Evolutionary conservation across 176 grass and related monocot genomes (phyloP).

Genomic region (Cenchrus americanus): DNA sequence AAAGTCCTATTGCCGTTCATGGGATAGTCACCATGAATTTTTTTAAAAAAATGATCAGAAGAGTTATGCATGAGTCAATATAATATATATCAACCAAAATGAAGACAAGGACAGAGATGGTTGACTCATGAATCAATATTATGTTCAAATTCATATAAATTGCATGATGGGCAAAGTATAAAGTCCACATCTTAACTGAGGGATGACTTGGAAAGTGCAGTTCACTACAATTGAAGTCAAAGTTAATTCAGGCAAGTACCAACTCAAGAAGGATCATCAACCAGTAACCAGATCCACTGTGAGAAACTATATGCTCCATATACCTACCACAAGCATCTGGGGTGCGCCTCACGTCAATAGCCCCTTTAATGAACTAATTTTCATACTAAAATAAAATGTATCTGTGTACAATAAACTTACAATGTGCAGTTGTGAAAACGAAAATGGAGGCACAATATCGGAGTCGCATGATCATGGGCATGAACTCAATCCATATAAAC

Average conservation of each 20-base stretch:
- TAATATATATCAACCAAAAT: neutral
- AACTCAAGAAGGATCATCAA: slow-evolving; percentile 20
- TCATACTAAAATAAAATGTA: too few species aligned
- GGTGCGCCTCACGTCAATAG: too few species aligned
- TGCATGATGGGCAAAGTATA: slow-evolving; percentile 14
- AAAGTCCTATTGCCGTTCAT: neutral
- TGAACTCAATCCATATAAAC: slow-evolving; percentile 31
- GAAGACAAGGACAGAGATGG: neutral
- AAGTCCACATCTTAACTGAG: neutral
- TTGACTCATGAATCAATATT: neutral
- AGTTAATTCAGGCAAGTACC: slow-evolving; percentile 23
- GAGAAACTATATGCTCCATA: slow-evolving; percentile 2
- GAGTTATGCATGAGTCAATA: slow-evolving; percentile 14
- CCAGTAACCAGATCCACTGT: slow-evolving; percentile 19
- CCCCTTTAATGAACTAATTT: too few species aligned
- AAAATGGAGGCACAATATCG: slow-evolving; percentile 30
- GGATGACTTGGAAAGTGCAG: slow-evolving; percentile 19
- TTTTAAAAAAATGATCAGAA: neutral
- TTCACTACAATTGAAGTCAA: slow-evolving; percentile 14
- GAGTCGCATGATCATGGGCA: slow-evolving; percentile 6
- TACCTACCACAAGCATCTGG: neutral
- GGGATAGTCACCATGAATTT: neutral
- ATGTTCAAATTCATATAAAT: slow-evolving; percentile 14
- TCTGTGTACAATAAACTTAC: neutral
- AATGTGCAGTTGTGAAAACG: slow-evolving; percentile 16